Conservation (phyloP, 371 early-diverging fungal genomes). For the Mucor velutinosus region DNA sequence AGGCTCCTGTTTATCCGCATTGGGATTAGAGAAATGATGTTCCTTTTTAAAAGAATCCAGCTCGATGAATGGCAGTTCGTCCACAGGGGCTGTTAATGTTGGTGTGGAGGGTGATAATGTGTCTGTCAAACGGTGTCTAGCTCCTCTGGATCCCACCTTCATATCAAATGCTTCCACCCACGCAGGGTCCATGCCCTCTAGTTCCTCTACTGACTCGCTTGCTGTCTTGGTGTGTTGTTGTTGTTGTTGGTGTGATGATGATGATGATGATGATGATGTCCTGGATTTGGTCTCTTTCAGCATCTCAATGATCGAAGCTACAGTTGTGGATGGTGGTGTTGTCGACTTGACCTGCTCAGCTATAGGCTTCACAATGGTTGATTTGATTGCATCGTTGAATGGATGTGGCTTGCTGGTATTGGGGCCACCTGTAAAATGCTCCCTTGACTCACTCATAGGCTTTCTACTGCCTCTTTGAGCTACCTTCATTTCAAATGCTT, state of each 20-base stretch:
- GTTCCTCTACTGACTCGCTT: neutral
- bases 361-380: neutral
- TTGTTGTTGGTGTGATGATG: neutral
- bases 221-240: neutral
- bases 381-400: neutral
- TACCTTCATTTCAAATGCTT: conserved; percentile 36
- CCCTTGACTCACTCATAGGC: neutral
- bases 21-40: neutral
- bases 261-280: neutral
- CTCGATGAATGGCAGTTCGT: neutral
- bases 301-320: neutral
- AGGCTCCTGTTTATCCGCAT: neutral
- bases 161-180: conserved; percentile 34
- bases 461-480: conserved; percentile 22
- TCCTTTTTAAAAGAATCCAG: neutral
- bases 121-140: conserved; percentile 8
- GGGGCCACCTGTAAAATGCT: neutral
- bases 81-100: neutral
- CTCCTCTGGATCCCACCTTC: conserved; percentile 24
- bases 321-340: neutral
- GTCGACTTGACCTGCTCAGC: neutral
- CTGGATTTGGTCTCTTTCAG: neutral
- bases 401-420: conserved; percentile 6
- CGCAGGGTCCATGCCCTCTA: conserved; percentile 17
- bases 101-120: conserved; percentile 7